phyloP scores from a whole-genome alignment of 176 grass and related monocot genomes.

The Oryza australiensis region DNA sequence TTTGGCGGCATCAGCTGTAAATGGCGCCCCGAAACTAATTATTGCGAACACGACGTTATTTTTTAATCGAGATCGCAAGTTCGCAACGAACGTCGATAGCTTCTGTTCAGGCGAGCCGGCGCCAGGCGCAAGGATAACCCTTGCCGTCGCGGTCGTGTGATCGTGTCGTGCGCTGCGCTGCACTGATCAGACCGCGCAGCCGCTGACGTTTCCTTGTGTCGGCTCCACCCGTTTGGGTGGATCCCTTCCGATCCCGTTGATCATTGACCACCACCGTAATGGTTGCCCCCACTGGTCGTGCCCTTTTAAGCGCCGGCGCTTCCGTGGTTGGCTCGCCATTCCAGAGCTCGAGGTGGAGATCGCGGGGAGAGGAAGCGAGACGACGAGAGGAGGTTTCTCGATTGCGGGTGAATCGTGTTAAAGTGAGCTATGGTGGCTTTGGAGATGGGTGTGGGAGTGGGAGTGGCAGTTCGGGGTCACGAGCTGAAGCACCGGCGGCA shows the following conservation, averaged over 20 bases:
- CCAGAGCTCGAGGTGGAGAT: background rate
- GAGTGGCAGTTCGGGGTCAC: background rate
- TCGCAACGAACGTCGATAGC: background rate
- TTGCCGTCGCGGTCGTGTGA: constrained; percentile 19
- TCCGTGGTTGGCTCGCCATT: constrained; percentile 5
- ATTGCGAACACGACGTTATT: background rate
- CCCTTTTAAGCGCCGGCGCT: background rate
- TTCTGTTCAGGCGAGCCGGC: background rate
- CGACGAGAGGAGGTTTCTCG: background rate
- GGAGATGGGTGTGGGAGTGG: constrained; percentile 11
- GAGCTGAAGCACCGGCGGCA: constrained; percentile 25
- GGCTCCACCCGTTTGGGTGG: background rate
- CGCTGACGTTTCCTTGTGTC: background rate
- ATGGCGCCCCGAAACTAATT: background rate
- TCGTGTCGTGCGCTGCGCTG: background rate
- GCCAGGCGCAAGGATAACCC: background rate
- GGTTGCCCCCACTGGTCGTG: background rate
- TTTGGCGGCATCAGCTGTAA: background rate
- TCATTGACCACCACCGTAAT: constrained; percentile 2
- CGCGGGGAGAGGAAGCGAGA: background rate
- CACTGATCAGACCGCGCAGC: background rate
- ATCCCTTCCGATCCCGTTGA: background rate
- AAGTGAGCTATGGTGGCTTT: background rate
- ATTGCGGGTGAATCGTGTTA: background rate
- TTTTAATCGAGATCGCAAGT: background rate